Conservation (phyloP, 2,329 filamentous ascomycete species). For the Rachicladosporium sp. region DNA sequence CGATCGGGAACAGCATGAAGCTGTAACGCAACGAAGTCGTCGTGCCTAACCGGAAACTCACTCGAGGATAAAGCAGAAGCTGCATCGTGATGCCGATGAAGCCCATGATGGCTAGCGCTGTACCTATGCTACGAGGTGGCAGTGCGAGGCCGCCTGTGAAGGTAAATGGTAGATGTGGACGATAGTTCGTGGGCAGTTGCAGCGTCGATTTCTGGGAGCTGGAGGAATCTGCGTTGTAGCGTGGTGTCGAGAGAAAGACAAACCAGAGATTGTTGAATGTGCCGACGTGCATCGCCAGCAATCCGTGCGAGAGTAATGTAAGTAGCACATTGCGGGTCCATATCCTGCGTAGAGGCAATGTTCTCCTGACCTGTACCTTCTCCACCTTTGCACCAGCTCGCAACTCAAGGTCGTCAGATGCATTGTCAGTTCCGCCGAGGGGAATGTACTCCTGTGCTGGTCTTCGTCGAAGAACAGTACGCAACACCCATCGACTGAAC, state of each 20-base stretch:
- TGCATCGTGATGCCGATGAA: constrained; percentile 35
- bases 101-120: constrained; percentile 36
- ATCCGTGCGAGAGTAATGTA: constrained; percentile 32
- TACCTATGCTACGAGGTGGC: constrained; percentile 35
- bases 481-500: constrained; percentile 27
- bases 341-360: constrained; percentile 34
- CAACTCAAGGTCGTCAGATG: constrained; percentile 14
- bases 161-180: constrained; percentile 28
- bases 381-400: background rate
- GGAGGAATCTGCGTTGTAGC: constrained; percentile 23
- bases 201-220: constrained; percentile 19
- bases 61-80: constrained; percentile 32
- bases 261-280: constrained; percentile 40
- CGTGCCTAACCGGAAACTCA: constrained; percentile 31
- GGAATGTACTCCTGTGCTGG: constrained; percentile 20
- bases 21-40: constrained; percentile 29
- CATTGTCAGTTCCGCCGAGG: constrained; percentile 18
- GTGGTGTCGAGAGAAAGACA: constrained; percentile 36
- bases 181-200: constrained; percentile 26
- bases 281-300: constrained; percentile 36
- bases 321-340: constrained; percentile 35
- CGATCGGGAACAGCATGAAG: constrained; percentile 32
- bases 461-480: constrained; percentile 20
- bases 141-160: constrained; percentile 39
- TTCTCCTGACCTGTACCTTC: constrained; percentile 14